phyloP scores from a whole-genome alignment of 495 filamentous ascomycete genomes.

The Penicillium silybi region DNA sequence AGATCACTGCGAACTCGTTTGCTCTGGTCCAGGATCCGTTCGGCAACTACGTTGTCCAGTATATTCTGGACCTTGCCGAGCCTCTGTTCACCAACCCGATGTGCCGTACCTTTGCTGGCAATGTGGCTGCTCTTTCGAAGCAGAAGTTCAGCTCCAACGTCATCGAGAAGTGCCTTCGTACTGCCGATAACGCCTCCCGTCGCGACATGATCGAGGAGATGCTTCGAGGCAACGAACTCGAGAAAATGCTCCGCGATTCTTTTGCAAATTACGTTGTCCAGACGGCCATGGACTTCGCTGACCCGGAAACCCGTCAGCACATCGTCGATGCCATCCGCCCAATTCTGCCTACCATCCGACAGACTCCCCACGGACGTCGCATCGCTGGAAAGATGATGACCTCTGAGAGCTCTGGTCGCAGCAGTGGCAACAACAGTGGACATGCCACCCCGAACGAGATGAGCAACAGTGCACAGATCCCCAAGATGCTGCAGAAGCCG shows the following conservation, averaged over 20 bases:
- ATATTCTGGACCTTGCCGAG: constrained; percentile 91
- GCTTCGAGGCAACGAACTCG: constrained; percentile 67
- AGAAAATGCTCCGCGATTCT: constrained; percentile 80
- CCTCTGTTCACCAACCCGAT: constrained; percentile 77
- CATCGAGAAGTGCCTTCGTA: constrained; percentile 94
- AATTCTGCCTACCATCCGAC: constrained; percentile 72
- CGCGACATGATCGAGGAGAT: constrained; percentile 84
- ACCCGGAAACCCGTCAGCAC: constrained; percentile 60
- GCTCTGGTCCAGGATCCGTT: constrained; percentile 91
- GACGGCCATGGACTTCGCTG: constrained; percentile 86
- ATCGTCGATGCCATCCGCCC: constrained; percentile 83
- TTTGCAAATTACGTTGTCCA: constrained; percentile 98
- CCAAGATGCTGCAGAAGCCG: constrained; percentile 27
- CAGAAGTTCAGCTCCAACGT: constrained; percentile 99
- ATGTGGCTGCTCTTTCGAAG: constrained; percentile 74
- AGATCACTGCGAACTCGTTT: constrained; percentile 80
- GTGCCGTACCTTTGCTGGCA: constrained; percentile 68
- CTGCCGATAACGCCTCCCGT: constrained; percentile 62
- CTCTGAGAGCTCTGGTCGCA: constrained; percentile 33
- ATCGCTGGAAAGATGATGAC: constrained; percentile 77
- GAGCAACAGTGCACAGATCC: constrained; percentile 16
- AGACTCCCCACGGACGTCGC: constrained; percentile 88
- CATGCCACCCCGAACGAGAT: constrained; percentile 41
- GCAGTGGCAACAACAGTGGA: constrained; percentile 32
- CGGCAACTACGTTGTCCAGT: constrained; percentile 97